These are phyloP conservation scores for Quillaja saponaria DNA, from an alignment of 306 rosid genomes.

Conservation along the genomic window DNA sequence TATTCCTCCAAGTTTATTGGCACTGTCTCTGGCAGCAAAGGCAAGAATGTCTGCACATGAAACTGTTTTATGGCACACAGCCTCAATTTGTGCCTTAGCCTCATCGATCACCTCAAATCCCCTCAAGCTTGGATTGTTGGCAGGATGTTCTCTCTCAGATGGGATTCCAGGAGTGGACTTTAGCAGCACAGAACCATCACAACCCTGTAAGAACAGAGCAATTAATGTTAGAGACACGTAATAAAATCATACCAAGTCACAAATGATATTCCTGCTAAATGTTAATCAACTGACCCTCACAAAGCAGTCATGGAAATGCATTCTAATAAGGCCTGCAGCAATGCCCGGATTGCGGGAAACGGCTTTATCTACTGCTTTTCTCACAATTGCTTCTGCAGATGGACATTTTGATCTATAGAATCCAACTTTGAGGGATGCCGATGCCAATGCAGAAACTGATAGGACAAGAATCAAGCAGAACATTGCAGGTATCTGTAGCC, in stretches of 20 bases:
- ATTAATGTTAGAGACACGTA: not conserved
- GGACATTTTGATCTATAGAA: slow-evolving; percentile 39
- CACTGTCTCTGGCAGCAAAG: slow-evolving; percentile 46
- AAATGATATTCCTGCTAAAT: not conserved
- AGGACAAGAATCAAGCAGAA: slow-evolving; percentile 38
- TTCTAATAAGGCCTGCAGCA: slow-evolving; percentile 45
- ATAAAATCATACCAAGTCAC: not conserved
- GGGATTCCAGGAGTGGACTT: slow-evolving; percentile 28
- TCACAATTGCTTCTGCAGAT: slow-evolving; percentile 41
- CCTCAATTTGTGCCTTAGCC: slow-evolving; percentile 38
- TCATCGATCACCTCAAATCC: slow-evolving; percentile 50
- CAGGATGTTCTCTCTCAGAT: slow-evolving; percentile 44
- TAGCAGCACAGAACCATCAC: slow-evolving; percentile 42
- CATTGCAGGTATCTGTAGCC: too few relatives aligned
- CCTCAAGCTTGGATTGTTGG: slow-evolving; percentile 44
- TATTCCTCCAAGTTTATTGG: slow-evolving; percentile 27
- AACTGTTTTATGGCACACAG: slow-evolving; percentile 36
- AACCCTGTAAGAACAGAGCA: slow-evolving; percentile 33
- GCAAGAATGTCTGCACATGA: slow-evolving; percentile 47
- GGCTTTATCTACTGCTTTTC: slow-evolving; percentile 40
- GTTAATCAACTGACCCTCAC: slow-evolving; percentile 29
- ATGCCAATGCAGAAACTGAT: slow-evolving; percentile 21
- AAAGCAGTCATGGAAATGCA: slow-evolving; percentile 52
- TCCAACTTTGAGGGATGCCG: slow-evolving; percentile 33
- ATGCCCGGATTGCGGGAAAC: slow-evolving; percentile 41